These are phyloP conservation scores for Candida sithepensis DNA, from an alignment of 805 yeast genomes.

Conservation along the genomic window DNA sequence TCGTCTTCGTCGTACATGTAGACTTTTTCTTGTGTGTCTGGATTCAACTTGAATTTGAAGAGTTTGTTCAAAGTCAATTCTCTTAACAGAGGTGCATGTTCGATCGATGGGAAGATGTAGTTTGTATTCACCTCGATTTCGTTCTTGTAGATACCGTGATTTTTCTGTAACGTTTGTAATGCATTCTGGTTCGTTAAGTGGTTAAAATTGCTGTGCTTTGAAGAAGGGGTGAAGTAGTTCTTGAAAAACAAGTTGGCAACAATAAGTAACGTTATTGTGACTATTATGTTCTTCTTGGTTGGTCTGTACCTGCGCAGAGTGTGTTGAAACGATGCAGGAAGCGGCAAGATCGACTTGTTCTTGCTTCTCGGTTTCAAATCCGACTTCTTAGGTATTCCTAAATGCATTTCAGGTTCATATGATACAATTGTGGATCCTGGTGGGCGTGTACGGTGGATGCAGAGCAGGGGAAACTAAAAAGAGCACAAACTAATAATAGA, in stretches of 20 bases:
- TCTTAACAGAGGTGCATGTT: conserved; percentile 59
- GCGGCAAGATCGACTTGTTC: conserved; percentile 16
- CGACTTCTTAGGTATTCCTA: conserved; percentile 25
- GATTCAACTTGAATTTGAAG: conserved; percentile 44
- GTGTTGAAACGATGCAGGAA: conserved; percentile 17
- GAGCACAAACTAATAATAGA: not conserved
- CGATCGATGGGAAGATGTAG: conserved; percentile 71
- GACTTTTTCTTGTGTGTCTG: conserved; percentile 35
- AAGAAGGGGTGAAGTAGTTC: conserved; percentile 2
- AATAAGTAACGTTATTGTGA: conserved; percentile 7
- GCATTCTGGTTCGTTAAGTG: conserved; percentile 26
- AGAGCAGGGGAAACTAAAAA: not conserved
- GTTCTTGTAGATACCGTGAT: conserved; percentile 42
- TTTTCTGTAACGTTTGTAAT: conserved; percentile 16
- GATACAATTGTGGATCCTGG: not conserved
- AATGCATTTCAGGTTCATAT: conserved; percentile 15
- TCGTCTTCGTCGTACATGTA: conserved; percentile 44
- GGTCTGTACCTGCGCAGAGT: conserved; percentile 10
- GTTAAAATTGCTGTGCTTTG: conserved; percentile 11
- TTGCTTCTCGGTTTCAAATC: conserved; percentile 23
- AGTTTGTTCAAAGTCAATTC: conserved; percentile 52
- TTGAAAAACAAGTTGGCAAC: not conserved
- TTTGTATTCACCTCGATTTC: conserved; percentile 48
- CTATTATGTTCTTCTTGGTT: conserved; percentile 6
- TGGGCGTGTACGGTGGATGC: not conserved